These are phyloP conservation scores for Pseudoturritis turrita DNA, from an alignment of 345 rosid genomes.

Conservation along the genomic window DNA sequence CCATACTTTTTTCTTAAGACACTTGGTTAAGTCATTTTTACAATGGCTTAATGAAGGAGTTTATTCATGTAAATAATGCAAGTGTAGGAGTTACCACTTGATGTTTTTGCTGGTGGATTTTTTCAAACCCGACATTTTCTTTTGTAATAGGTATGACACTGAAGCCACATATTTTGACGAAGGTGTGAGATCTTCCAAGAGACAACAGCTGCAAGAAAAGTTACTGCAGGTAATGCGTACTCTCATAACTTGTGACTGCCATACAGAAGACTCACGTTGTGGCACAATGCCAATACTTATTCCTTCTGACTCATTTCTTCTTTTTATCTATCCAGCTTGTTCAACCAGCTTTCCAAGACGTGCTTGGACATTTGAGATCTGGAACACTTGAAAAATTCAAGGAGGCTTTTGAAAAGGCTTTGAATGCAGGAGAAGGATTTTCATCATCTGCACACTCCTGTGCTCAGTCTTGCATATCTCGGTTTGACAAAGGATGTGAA, in stretches of 20 bases:
- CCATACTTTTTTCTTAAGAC: no score
- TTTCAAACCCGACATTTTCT: not conserved
- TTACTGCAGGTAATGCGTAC: slow-evolving; percentile 67
- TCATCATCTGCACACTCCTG: slow-evolving; percentile 55
- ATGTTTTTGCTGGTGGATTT: not conserved
- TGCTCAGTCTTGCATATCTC: slow-evolving; percentile 41
- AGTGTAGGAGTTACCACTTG: slow-evolving; percentile 4
- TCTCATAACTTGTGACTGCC: not conserved
- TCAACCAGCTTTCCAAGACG: slow-evolving; percentile 76
- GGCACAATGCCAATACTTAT: not conserved
- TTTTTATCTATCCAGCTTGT: slow-evolving; percentile 54
- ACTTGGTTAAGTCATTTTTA: no score
- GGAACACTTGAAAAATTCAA: slow-evolving; percentile 65
- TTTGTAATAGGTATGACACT: slow-evolving; percentile 58
- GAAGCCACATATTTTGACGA: slow-evolving; percentile 91
- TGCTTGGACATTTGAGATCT: slow-evolving; percentile 74
- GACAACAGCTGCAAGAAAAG: slow-evolving; percentile 83
- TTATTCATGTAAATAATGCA: no score
- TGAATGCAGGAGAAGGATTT: slow-evolving; percentile 79
- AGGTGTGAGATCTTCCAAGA: slow-evolving; percentile 80
- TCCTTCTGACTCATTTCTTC: slow-evolving; percentile 20
- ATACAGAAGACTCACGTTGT: not conserved
- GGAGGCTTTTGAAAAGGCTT: slow-evolving; percentile 70
- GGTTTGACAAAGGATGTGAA: slow-evolving; percentile 55
- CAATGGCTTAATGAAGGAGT: no score